phyloP scores from a whole-genome alignment of 768 basidiomycete species.

The Erythrobasidium yunnanense region DNA sequence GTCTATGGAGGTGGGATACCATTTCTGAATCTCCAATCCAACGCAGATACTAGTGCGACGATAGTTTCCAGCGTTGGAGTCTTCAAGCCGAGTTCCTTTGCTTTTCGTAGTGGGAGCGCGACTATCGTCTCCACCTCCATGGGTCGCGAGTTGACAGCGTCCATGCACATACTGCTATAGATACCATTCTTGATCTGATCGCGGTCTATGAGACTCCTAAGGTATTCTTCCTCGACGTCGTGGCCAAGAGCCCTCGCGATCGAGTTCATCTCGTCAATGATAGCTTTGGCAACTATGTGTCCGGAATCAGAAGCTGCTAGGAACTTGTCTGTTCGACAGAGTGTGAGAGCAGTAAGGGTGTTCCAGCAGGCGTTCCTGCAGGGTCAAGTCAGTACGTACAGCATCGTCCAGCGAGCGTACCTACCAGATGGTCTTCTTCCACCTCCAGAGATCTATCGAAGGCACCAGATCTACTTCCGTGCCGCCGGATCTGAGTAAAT shows the following conservation, averaged over 20 bases:
- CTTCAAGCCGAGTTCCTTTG: conserved; percentile 22
- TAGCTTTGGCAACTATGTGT: conserved; percentile 1
- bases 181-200: conserved; percentile 23
- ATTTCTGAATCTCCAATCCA: conserved; percentile 28
- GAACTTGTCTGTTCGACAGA: conserved; percentile 24
- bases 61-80: conserved; percentile 22
- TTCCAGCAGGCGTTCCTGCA: conserved; percentile 25
- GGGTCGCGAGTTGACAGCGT: conserved; percentile 12
- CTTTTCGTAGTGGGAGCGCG: conserved; percentile 16
- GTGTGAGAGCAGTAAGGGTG: conserved; percentile 23
- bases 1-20: neutral
- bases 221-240: conserved; percentile 27
- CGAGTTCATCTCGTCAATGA: conserved; percentile 24
- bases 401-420: neutral
- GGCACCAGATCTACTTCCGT: conserved; percentile 24
- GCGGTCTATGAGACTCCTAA: conserved; percentile 17
- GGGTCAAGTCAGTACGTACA: neutral
- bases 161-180: conserved; percentile 24
- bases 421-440: conserved; percentile 30
- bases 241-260: conserved; percentile 21
- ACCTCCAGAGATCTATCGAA: conserved; percentile 26
- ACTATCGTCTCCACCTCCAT: conserved; percentile 30
- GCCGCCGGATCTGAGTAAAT: neutral
- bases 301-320: conserved; percentile 23
- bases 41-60: conserved; percentile 12